Evolutionary conservation across 768 basidiomycete species (phyloP), one percentile per base, ranked within the genome.

Genomic region (Punctularia strigosozonata): DNA sequence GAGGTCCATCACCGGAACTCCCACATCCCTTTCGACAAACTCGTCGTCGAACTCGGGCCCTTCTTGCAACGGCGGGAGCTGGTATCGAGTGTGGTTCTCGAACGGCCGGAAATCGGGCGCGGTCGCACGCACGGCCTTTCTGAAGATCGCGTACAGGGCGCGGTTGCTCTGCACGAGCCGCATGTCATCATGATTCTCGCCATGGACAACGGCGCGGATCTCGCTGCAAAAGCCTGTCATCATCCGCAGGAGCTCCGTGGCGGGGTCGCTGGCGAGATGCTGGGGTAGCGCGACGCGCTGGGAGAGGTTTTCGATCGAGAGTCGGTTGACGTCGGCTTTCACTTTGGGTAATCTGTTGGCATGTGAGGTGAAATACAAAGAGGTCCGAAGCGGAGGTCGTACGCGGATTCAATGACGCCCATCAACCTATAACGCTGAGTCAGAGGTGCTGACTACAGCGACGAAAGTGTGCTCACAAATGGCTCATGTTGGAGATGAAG

Each of bases 331-430:
- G 14, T 64, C 53, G 2, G 46, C 37, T 18, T 46, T 58, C 5
- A 80, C 58, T 14, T 48, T 45, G 3, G 75, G 76, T 12, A 80
- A 54, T 30, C 77, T 80, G 39, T 42, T 40, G 15, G 20, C 34
- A 15, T 41, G 31, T 15, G 23, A 3, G 31, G 25, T 0, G 21
- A 2, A 31, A 18, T 10, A 21, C 25, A 4, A 28, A 21, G 25
- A 18, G 31, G 2, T 18, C 12, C 14, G 25, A 6, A 12, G 24
- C 15, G 18, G 58, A n/a, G n/a, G n/a, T n/a, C 72, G 32, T 44
- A 81, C 80, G 65, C 66, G 19, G 46, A 53, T 24, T 69, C 66
- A 30, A 81, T 77, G n/a, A 70, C 60, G 0, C 52, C 38, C 8
- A 76, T 62, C 10, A 84, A 60, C n/a, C n/a, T n/a, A n/a, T n/a